Evolutionary conservation across 768 basidiomycete genomes (phyloP).

Genomic region (Suillus paluster): DNA sequence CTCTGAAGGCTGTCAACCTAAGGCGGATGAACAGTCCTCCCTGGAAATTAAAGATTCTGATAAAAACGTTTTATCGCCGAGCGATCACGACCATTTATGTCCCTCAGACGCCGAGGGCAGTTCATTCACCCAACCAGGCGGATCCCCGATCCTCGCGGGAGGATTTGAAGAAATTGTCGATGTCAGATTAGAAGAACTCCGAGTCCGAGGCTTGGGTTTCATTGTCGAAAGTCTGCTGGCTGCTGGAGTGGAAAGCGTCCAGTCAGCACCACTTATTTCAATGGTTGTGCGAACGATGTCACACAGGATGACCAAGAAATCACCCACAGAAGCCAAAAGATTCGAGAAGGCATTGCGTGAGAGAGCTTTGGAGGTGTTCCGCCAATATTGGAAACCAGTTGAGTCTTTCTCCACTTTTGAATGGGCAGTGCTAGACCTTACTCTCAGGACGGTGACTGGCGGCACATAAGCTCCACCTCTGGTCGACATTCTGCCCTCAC

Average conservation of each 20-base stretch:
- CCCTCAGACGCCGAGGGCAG: constrained; percentile 19
- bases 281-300: constrained; percentile 7
- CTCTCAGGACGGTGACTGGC: constrained; percentile 22
- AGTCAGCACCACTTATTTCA: constrained; percentile 10
- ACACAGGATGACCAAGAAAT: constrained; percentile 7
- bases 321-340: constrained; percentile 3
- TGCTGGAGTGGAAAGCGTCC: constrained; percentile 7
- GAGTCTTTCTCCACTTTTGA: background rate
- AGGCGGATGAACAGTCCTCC: background rate
- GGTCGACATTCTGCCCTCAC: constrained; percentile 12
- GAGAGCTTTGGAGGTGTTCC: constrained; percentile 14
- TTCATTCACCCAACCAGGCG: background rate
- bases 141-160: constrained; percentile 1
- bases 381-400: constrained; percentile 18
- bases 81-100: background rate
- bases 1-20: background rate
- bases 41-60: background rate
- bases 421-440: background rate
- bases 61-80: background rate
- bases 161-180: constrained; percentile 19
- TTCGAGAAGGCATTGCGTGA: constrained; percentile 12
- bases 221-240: constrained; percentile 12
- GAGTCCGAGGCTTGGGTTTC: background rate
- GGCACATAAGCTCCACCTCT: constrained; percentile 2
- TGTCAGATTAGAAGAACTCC: constrained; percentile 6